Percentiles rank a stretch among this genome's conserved stretches.
Conservation (phyloP, 2,329 filamentous ascomycete species). For the Clarireedia hainanense region DNA sequence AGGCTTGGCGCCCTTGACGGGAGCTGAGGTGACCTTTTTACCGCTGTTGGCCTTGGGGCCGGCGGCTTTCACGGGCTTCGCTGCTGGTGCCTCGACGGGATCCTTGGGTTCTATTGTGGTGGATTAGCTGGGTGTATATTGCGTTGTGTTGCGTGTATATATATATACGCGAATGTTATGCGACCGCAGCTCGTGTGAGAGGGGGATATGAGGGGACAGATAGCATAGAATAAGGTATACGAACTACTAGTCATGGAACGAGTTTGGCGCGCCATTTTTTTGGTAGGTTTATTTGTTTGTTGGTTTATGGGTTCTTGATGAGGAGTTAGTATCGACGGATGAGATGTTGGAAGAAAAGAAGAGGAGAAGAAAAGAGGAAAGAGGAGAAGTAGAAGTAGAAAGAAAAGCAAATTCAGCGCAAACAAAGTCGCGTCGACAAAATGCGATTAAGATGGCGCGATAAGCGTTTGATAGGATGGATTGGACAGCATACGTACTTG, state of each 20-base stretch:
- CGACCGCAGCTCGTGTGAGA: not conserved
- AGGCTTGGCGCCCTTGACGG: slow-evolving; percentile 27
- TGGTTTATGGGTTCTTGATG: not conserved
- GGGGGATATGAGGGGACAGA: not conserved
- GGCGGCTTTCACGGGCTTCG: slow-evolving; percentile 23
- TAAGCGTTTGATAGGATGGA: not conserved
- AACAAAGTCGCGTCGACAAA: not conserved
- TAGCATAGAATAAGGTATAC: slow-evolving; percentile 10
- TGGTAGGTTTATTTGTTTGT: slow-evolving; percentile 12
- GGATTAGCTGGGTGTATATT: not conserved
- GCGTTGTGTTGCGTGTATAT: too few relatives aligned
- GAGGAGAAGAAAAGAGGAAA: not conserved
- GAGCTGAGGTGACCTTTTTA: slow-evolving; percentile 23
- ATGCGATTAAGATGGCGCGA: not conserved
- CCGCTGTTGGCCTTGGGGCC: slow-evolving; percentile 23
- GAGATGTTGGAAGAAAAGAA: not conserved
- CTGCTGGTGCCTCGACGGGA: slow-evolving; percentile 20
- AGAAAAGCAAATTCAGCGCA: not conserved
- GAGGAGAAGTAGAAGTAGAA: not conserved
- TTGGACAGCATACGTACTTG: not conserved
- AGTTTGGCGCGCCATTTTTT: slow-evolving; percentile 26
- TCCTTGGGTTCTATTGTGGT: slow-evolving; percentile 19
- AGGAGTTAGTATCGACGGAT: not conserved
- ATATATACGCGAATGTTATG: slow-evolving; percentile 5
- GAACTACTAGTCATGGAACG: slow-evolving; percentile 24